Evolutionary conservation across 2,329 filamentous ascomycete genomes (phyloP).

Genomic region (Penicillium sp.): DNA sequence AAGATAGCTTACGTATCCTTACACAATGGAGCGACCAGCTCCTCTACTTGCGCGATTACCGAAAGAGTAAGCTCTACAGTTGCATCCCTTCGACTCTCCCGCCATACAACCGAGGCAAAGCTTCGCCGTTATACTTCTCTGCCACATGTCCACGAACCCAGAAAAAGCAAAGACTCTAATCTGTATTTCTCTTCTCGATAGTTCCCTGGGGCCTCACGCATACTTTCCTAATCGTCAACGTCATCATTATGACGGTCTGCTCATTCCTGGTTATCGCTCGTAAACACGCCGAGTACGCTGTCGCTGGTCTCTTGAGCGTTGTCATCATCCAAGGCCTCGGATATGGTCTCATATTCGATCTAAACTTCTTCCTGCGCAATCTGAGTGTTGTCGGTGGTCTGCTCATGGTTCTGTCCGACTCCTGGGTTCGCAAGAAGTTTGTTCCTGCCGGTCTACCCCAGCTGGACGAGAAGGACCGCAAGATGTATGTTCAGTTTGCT

Average conservation of each 20-base stretch:
- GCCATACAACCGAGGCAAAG: not conserved
- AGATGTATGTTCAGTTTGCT: conserved; percentile 99
- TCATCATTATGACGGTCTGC: conserved; percentile 82
- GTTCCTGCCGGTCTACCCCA: conserved; percentile 92
- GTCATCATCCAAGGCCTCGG: conserved; percentile 93
- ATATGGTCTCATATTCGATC: conserved; percentile 96
- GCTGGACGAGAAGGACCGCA: conserved; percentile 98
- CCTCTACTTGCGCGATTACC: conserved; percentile 88
- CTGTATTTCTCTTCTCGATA: conserved; percentile 46
- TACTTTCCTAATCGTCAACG: conserved; percentile 88
- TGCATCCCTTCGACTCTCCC: conserved; percentile 1
- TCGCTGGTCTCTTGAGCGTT: conserved; percentile 85
- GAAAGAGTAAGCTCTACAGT: conserved; percentile 72
- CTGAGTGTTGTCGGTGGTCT: conserved; percentile 95
- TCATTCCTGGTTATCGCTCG: conserved; percentile 87
- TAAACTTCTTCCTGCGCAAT: conserved; percentile 99
- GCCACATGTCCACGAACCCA: not conserved
- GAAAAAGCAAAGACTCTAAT: conserved; percentile 20
- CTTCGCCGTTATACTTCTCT: not conserved
- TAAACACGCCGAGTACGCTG: conserved; percentile 91
- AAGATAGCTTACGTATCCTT: conserved; percentile 93
- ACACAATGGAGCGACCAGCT: conserved; percentile 98
- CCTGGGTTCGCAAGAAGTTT: conserved; percentile 97
- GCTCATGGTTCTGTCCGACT: conserved; percentile 97
- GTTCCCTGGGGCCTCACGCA: conserved; percentile 89